These are phyloP conservation scores for Coniophora puteana DNA, from an alignment of 1,284 basidiomycete species.

Conservation along the genomic window DNA sequence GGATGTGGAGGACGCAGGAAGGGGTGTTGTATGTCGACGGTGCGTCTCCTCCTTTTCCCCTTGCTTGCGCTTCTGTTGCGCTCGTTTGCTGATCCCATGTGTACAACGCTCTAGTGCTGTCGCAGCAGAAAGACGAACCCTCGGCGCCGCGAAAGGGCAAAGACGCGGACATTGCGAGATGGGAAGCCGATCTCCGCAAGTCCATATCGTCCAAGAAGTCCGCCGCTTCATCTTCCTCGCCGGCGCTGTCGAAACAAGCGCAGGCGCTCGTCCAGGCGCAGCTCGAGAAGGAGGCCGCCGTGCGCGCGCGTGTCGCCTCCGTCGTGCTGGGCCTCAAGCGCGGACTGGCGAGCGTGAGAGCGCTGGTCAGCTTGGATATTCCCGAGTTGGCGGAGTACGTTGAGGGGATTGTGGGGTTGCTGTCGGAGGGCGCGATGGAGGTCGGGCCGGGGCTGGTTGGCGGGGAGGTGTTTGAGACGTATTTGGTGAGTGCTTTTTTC, in stretches of 20 bases:
- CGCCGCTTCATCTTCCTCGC: slow-evolving; percentile 28
- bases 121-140: slow-evolving; percentile 55
- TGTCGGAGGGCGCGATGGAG: slow-evolving; percentile 65
- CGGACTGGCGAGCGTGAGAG: slow-evolving; percentile 65
- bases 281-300: slow-evolving; percentile 69
- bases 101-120: slow-evolving; percentile 71
- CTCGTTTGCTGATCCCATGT: slow-evolving; percentile 4
- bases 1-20: slow-evolving; percentile 82
- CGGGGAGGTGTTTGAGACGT: slow-evolving; percentile 64
- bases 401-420: slow-evolving; percentile 50
- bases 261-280: slow-evolving; percentile 78
- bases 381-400: slow-evolving; percentile 58
- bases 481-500: slow-evolving; percentile 52
- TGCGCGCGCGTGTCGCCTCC: slow-evolving; percentile 55
- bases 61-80: neutral
- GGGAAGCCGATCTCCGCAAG: slow-evolving; percentile 91
- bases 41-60: slow-evolving; percentile 28
- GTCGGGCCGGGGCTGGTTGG: slow-evolving; percentile 61
- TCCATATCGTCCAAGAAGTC: slow-evolving; percentile 76
- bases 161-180: slow-evolving; percentile 82
- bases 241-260: slow-evolving; percentile 78
- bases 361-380: slow-evolving; percentile 58
- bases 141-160: slow-evolving; percentile 72
- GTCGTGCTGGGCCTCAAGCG: slow-evolving; percentile 58
- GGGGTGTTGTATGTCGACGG: slow-evolving; percentile 80